Evolutionary conservation across 2,329 filamentous ascomycete species (phyloP), one percentile per base, ranked within the genome.

Genomic region (Pyrenochaeta sp.): DNA sequence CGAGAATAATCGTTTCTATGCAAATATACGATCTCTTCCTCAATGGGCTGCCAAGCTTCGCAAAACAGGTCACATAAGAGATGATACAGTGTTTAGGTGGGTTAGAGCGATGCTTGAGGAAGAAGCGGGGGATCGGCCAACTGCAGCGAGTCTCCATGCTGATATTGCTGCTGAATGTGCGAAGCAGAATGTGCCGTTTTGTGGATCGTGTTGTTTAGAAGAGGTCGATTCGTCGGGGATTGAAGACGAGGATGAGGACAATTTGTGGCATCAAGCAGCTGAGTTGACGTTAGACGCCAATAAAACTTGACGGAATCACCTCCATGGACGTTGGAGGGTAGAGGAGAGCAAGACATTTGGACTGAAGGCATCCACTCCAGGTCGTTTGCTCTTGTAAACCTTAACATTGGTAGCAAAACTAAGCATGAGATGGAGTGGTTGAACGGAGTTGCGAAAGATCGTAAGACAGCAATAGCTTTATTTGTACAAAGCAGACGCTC

Each of bases 221-320:
- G 47, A 13, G n/a, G 51, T 37, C 5, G 47, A 51, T 7, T 51
- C 51, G 24, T 48, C 45, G 28, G 43, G 39, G 9, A 22, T 45
- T 19, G 88, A 89, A 67, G 93, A 97, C 83, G 93, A 93, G 62
- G 93, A 97, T 87, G 91, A 96, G 83, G 97, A 92, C 79, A 93
- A 93, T 75, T 93, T 30, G 28, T 30, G 28, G 28, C 28, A 30
- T 30, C 5, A 30, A 9, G 28, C 28, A 5, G 28, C 28, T 30
- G 28, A 30, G 28, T 30, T 30, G 28, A 30, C 28, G 28, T 30
- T 30, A 9, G 28, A 30, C 9, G 28, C 28, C 9, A 30, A 30
- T 30, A 5, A 5, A 9, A 5, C 28, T 30, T 30, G 28, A 30
- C 28, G 9, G 5, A 30, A 9, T 30, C 19, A 19, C 19, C 19